phyloP scores from a whole-genome alignment of 345 rosid species.

The Mallotus nudiflorus region DNA sequence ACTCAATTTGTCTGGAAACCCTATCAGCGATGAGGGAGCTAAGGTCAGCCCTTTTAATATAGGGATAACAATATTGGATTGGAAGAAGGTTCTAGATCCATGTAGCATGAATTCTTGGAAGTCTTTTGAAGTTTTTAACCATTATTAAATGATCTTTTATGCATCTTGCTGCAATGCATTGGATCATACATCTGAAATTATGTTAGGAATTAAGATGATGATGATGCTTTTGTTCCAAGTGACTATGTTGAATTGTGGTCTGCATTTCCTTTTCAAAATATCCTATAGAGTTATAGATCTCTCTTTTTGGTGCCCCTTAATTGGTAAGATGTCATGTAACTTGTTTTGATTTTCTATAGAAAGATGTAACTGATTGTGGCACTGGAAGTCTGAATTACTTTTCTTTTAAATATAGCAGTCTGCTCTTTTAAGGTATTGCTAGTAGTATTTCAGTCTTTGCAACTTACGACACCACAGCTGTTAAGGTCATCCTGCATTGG shows the following conservation, averaged over 20 bases:
- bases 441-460: not conserved
- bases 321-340: too few species aligned
- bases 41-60: slow-evolving; percentile 54
- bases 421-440: not conserved
- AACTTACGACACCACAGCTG: too few species aligned
- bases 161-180: not conserved
- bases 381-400: too few species aligned
- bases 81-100: slow-evolving; percentile 4
- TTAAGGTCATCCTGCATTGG: not conserved
- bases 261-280: not conserved
- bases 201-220: too few species aligned
- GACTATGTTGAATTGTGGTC: slow-evolving; percentile 1
- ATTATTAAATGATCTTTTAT: too few species aligned
- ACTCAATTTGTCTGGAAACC: slow-evolving; percentile 88
- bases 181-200: not conserved
- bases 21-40: slow-evolving; percentile 92
- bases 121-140: not conserved
- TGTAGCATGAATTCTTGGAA: not conserved
- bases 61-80: not conserved
- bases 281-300: not conserved
- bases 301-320: too few species aligned
- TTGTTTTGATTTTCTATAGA: too few species aligned
- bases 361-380: too few species aligned
- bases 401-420: not conserved
- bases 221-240: not conserved